Conservation (phyloP, 805 yeast genomes). For the Pichia paraexigua region DNA sequence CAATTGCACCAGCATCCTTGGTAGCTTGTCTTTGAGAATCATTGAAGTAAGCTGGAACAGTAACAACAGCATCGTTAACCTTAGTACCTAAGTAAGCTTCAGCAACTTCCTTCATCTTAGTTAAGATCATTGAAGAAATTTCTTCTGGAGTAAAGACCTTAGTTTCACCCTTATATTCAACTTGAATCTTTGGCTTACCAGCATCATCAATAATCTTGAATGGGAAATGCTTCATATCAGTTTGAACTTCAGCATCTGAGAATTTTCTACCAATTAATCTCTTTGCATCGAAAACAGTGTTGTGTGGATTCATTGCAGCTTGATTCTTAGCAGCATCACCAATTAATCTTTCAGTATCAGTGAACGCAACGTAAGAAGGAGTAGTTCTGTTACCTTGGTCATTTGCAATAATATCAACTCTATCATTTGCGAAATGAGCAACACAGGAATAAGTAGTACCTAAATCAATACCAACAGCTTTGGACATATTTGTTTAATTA, state of each 20-base stretch:
- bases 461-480: slow-evolving; percentile 68
- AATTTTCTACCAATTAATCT: slow-evolving; percentile 89
- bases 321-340: slow-evolving; percentile 98
- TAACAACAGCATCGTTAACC: slow-evolving; percentile 67
- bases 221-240: slow-evolving; percentile 86
- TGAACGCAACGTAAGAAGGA: slow-evolving; percentile 93
- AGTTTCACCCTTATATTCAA: slow-evolving; percentile 90
- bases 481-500: slow-evolving; percentile 30
- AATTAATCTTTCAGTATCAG: slow-evolving; percentile 84
- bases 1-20: slow-evolving; percentile 66
- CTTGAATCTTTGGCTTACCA: slow-evolving; percentile 85
- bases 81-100: slow-evolving; percentile 45
- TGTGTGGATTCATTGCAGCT: slow-evolving; percentile 87
- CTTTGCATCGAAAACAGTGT: slow-evolving; percentile 89
- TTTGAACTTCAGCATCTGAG: slow-evolving; percentile 76
- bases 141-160: slow-evolving; percentile 92
- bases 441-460: slow-evolving; percentile 95
- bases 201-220: slow-evolving; percentile 74
- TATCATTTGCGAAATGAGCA: slow-evolving; percentile 85
- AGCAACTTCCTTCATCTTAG: slow-evolving; percentile 61
- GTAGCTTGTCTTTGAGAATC: slow-evolving; percentile 80
- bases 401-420: slow-evolving; percentile 93
- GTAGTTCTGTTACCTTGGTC: slow-evolving; percentile 99
- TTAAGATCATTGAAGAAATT: slow-evolving; percentile 79
- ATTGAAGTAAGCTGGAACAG: slow-evolving; percentile 81